Evolutionary conservation across 768 basidiomycete species (phyloP).

Genomic region (Amanita pseudoporphyria): DNA sequence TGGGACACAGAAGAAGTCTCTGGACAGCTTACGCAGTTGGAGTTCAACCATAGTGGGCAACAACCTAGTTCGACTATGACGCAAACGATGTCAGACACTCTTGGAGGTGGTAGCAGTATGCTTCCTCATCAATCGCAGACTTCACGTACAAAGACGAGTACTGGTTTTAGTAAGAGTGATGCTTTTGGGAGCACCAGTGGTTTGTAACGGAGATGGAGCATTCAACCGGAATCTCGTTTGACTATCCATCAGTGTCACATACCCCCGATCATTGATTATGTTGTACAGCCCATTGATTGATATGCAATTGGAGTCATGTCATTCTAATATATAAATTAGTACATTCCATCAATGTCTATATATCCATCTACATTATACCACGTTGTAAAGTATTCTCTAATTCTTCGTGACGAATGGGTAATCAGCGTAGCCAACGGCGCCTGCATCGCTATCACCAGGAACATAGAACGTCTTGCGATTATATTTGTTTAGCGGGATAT

Average conservation of each 20-base stretch:
- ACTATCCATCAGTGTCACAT: too few species aligned
- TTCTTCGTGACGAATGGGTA: constrained; percentile 17
- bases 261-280: too few species aligned
- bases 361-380: too few species aligned
- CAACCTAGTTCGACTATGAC: background rate
- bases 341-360: too few species aligned
- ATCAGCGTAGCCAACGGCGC: constrained; percentile 21
- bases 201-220: too few species aligned
- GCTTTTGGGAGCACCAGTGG: too few species aligned
- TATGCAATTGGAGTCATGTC: too few species aligned
- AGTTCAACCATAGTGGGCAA: background rate
- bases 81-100: background rate
- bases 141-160: background rate
- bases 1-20: constrained; percentile 2
- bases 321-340: too few species aligned
- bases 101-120: background rate
- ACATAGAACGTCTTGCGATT: constrained; percentile 31
- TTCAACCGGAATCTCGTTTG: too few species aligned
- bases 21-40: background rate
- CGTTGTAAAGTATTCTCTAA: too few species aligned
- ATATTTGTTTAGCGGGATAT: constrained; percentile 23
- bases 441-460: constrained; percentile 15
- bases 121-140: background rate
- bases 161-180: too few species aligned
- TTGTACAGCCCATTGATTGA: too few species aligned